Conservation (phyloP, 2,329 filamentous ascomycete species). For the Penicillium sp. region DNA sequence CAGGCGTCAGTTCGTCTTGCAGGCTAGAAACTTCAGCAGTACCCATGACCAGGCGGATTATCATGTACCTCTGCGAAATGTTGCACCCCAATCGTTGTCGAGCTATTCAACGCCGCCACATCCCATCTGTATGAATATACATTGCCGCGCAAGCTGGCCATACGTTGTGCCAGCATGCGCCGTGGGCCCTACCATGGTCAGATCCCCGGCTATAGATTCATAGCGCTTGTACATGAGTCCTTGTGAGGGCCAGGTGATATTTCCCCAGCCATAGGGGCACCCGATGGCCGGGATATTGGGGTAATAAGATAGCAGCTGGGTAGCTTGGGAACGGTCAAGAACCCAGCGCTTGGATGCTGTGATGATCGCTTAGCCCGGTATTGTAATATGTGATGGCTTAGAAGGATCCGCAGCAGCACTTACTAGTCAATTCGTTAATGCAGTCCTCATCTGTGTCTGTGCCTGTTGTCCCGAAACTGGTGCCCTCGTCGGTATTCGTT, state of each 20-base stretch:
- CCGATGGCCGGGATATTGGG: constrained; percentile 50
- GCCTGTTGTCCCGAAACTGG: constrained; percentile 52
- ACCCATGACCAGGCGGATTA: neutral
- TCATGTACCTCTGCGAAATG: constrained; percentile 33
- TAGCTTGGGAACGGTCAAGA: constrained; percentile 25
- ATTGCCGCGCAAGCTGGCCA: constrained; percentile 18
- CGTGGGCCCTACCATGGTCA: constrained; percentile 31
- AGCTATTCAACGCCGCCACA: constrained; percentile 27
- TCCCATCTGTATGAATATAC: constrained; percentile 34
- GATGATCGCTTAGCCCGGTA: constrained; percentile 11
- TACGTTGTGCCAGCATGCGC: constrained; percentile 27
- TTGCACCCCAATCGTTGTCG: constrained; percentile 27
- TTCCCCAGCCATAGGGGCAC: constrained; percentile 45
- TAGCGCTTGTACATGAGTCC: constrained; percentile 34
- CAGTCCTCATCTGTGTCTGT: constrained; percentile 57
- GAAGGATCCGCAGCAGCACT: neutral
- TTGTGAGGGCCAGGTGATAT: constrained; percentile 27
- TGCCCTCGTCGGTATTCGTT: constrained; percentile 65
- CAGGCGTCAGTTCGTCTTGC: neutral
- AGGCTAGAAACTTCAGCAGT: neutral
- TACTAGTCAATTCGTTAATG: constrained; percentile 32
- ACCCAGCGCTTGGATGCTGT: constrained; percentile 31
- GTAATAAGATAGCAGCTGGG: constrained; percentile 50
- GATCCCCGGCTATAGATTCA: constrained; percentile 30
- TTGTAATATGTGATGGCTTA: neutral